phyloP scores from a whole-genome alignment of 495 filamentous ascomycete genomes.

The Aspergillus nidulans region DNA sequence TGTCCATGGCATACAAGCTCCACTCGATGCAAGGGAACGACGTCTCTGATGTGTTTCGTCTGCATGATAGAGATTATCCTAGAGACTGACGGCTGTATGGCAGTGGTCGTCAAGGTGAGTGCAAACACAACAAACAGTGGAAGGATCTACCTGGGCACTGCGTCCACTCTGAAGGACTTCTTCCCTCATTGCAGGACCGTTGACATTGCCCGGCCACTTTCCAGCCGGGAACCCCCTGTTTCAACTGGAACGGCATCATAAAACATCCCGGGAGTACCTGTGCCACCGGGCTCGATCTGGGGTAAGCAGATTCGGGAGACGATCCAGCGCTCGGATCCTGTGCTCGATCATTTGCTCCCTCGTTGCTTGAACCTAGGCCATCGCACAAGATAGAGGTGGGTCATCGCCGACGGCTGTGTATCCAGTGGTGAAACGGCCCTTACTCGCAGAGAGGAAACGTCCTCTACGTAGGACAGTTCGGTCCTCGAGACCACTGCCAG shows the following conservation, averaged over 20 bases:
- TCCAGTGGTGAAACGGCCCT: neutral
- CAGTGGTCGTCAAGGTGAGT: neutral
- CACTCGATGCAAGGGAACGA: neutral
- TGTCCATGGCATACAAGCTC: neutral
- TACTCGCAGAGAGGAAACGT: neutral
- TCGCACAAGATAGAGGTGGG: conserved; percentile 5
- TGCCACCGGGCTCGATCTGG: conserved; percentile 16
- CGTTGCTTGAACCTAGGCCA: conserved; percentile 1
- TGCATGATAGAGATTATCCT: neutral
- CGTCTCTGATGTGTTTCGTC: neutral
- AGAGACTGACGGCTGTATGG: neutral
- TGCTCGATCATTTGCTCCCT: conserved; percentile 1
- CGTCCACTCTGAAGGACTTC: too few species aligned
- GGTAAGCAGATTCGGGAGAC: conserved; percentile 8
- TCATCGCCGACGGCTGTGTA: conserved; percentile 6
- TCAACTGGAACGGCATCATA: conserved; percentile 11
- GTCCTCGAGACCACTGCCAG: neutral
- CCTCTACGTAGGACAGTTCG: neutral
- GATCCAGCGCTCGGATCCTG: conserved; percentile 7
- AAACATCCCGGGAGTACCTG: conserved; percentile 15
- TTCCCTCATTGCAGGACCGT: conserved; percentile 5
- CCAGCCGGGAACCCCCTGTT: conserved; percentile 5
- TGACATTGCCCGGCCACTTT: conserved; percentile 5
- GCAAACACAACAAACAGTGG: conserved; percentile 8
- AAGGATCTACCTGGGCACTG: too few species aligned